Evolutionary conservation across 495 filamentous ascomycete genomes (phyloP), one percentile per base, ranked within the genome.

Genomic region (Xylaria telfairii): DNA sequence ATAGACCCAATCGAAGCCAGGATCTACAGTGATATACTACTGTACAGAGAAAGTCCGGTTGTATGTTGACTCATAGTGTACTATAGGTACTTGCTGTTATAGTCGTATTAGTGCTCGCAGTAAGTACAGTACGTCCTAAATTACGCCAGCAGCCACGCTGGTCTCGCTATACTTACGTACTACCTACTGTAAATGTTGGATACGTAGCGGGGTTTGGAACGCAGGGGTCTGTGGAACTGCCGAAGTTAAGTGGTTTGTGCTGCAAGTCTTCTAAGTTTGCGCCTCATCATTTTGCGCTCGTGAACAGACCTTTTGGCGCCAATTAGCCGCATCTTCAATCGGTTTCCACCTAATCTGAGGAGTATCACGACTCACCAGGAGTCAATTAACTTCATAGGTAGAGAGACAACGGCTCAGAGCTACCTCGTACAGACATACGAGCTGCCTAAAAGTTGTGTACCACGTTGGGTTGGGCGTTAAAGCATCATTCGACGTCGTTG

Each of bases 151-250:
- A 37, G 32, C 24, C 6, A 59, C 59, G 28, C 59, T 37, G 59
- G 59, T 42, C 59, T 62, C 59, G 59, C 59, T 62, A 21, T 44
- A n/a, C n/a, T n/a, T n/a, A n/a, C n/a, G n/a, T n/a, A n/a, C n/a
- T n/a, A n/a, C n/a, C n/a, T n/a, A n/a, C n/a, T n/a, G n/a, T n/a
- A n/a, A n/a, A n/a, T n/a, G n/a, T n/a, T n/a, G n/a, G n/a, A n/a
- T n/a, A n/a, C n/a, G n/a, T n/a, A 21, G 57, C 19, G 59, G 59
- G 59, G 59, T 62, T 62, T 42, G 34, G 30, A 42, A 42, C 37
- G 37, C 59, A 19, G 21, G 34, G 59, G 37, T 42, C 59, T 42
- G 34, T 62, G 10, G 59, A 62, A 62, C 59, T 62, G 59, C 59
- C 59, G 59, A 62, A 42, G n/a, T n/a, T n/a, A n/a, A n/a, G n/a